Evolutionary conservation across 306 rosid species (phyloP).

Genomic region (Cicer cuneatum): DNA sequence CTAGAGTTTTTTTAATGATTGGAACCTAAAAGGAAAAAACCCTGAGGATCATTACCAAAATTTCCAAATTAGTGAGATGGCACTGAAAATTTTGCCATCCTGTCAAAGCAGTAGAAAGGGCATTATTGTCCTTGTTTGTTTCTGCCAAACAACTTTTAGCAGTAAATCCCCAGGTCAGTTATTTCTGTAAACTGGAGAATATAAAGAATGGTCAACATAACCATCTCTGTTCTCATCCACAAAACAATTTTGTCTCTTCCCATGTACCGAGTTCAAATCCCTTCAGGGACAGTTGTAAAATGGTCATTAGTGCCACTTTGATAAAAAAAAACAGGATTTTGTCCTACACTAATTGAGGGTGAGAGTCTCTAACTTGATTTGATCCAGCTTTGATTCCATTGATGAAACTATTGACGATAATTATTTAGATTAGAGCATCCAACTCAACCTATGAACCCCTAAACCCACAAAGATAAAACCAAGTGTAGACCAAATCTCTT

Average conservation of each 20-base stretch:
- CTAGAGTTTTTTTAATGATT: slow-evolving; percentile 4
- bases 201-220: neutral
- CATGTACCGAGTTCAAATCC: no score
- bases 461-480: slow-evolving; percentile 2
- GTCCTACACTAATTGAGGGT: neutral
- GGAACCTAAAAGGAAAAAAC: neutral
- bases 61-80: neutral
- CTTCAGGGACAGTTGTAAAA: no score
- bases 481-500: neutral
- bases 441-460: neutral
- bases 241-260: no score
- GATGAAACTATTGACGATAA: neutral
- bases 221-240: neutral
- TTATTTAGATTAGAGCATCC: neutral
- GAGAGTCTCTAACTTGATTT: neutral
- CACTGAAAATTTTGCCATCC: neutral
- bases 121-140: neutral
- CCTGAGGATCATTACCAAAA: neutral
- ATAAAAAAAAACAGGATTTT: neutral
- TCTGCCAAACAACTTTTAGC: neutral
- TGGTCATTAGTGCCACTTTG: no score
- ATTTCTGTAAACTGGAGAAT: neutral
- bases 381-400: neutral
- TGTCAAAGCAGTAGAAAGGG: neutral
- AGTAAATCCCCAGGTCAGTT: neutral